Conservation (phyloP, 495 filamentous ascomycete species). For the Talaromyces ruber region DNA sequence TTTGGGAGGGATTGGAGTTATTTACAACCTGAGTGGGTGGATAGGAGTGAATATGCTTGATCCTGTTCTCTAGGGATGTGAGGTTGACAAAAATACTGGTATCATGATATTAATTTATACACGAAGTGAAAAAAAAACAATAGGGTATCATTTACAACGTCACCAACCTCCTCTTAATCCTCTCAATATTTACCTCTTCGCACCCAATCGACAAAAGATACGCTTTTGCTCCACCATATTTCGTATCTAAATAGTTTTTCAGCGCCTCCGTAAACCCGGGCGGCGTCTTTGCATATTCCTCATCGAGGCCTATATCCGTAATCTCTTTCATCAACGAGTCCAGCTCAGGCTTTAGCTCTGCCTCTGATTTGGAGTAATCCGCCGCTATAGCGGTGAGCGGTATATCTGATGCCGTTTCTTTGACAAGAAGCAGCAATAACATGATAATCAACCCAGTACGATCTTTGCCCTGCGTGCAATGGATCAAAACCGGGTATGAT, state of each 20-base stretch:
- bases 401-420: constrained; percentile 30
- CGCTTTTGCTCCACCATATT: constrained; percentile 51
- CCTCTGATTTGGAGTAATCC: constrained; percentile 61
- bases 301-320: constrained; percentile 52
- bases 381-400: constrained; percentile 45
- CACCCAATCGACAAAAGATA: constrained; percentile 58
- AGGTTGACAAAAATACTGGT: background rate
- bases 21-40: constrained; percentile 33
- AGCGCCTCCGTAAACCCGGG: constrained; percentile 44
- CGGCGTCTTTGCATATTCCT: constrained; percentile 59
- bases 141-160: background rate
- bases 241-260: constrained; percentile 36
- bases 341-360: constrained; percentile 50
- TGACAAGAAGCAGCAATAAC: constrained; percentile 51
- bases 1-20: constrained; percentile 36
- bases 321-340: constrained; percentile 61
- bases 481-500: constrained; percentile 56
- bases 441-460: constrained; percentile 68
- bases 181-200: constrained; percentile 23
- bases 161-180: background rate
- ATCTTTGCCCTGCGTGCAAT: constrained; percentile 88
- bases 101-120: background rate
- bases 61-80: no score
- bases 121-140: background rate
- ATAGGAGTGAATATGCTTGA: constrained; percentile 21